These are phyloP conservation scores for Coemansia sp. DNA, from an alignment of 192 early-diverging fungal genomes.

Conservation along the genomic window DNA sequence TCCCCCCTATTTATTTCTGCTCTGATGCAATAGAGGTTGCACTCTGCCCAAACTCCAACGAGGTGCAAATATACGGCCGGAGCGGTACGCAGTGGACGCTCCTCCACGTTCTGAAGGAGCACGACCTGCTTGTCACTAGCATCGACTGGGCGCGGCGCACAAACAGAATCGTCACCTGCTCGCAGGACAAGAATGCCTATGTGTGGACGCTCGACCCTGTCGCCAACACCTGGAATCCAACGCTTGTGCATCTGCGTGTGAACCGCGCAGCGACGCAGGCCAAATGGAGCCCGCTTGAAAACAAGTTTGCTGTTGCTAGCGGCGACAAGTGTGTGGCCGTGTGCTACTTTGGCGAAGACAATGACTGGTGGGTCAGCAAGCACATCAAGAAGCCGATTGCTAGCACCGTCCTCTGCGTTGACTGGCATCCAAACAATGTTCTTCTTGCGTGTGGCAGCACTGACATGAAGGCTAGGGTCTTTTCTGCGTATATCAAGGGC, in stretches of 20 bases:
- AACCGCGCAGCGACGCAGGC: conserved; percentile 95
- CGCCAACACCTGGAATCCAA: conserved; percentile 76
- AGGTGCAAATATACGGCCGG: conserved; percentile 85
- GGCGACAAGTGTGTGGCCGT: conserved; percentile 89
- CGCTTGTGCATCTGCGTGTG: conserved; percentile 89
- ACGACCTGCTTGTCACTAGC: conserved; percentile 92
- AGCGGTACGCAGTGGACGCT: conserved; percentile 61
- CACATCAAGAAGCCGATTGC: conserved; percentile 93
- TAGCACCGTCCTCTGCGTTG: conserved; percentile 82
- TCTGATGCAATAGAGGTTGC: conserved; percentile 74
- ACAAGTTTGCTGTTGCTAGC: conserved; percentile 98
- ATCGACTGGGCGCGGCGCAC: conserved; percentile 95
- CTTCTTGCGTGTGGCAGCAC: conserved; percentile 87
- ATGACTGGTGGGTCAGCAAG: conserved; percentile 96
- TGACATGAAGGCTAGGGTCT: conserved; percentile 89
- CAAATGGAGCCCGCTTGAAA: conserved; percentile 89
- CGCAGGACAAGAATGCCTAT: conserved; percentile 98
- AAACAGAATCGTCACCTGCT: conserved; percentile 94
- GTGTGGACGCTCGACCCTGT: conserved; percentile 83
- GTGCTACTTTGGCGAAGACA: conserved; percentile 94
- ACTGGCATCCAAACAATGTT: conserved; percentile 98
- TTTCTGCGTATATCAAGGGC: conserved; percentile 94
- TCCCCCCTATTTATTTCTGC: neutral
- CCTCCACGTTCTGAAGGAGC: conserved; percentile 75
- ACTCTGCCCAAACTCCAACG: conserved; percentile 84